Percentiles rank a stretch among this genome's conserved stretches.
Evolutionary conservation across 768 basidiomycete genomes (phyloP).

Genomic region (Chalciporus chontae): DNA sequence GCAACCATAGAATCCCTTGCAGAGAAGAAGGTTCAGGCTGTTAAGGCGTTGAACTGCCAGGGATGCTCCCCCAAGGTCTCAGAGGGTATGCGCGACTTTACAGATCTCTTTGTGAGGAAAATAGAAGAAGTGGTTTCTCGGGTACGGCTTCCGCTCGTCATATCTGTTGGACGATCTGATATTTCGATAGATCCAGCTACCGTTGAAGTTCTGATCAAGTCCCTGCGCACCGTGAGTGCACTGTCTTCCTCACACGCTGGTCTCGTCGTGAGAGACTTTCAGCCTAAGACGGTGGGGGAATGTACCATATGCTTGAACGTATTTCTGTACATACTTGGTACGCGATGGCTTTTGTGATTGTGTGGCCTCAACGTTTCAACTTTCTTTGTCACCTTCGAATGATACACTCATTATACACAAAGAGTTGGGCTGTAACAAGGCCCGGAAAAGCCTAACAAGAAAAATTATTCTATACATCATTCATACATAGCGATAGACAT

Average conservation of each 20-base stretch:
- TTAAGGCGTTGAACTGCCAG: neutral
- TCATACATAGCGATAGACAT: neutral
- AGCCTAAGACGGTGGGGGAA: too few relatives aligned
- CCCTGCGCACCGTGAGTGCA: too few relatives aligned
- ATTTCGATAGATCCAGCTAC: conserved; percentile 3
- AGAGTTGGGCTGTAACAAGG: too few relatives aligned
- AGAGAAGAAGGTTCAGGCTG: neutral
- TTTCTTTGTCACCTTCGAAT: too few relatives aligned
- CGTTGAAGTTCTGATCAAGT: neutral
- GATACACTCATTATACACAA: too few relatives aligned
- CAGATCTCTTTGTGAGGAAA: conserved; percentile 6
- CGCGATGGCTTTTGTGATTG: too few relatives aligned
- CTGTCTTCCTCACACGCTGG: too few relatives aligned
- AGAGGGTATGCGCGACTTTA: conserved; percentile 17
- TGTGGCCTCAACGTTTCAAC: too few relatives aligned
- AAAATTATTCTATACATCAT: neutral
- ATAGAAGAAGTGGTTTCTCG: conserved; percentile 11
- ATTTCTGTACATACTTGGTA: too few relatives aligned
- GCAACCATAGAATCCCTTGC: conserved; percentile 1
- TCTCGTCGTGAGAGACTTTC: too few relatives aligned
- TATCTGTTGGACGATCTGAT: neutral
- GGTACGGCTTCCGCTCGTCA: conserved; percentile 3
- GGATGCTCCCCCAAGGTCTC: neutral
- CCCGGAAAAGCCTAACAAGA: too few relatives aligned
- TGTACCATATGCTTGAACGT: too few relatives aligned